These are phyloP conservation scores for Bromus sterilis DNA, from an alignment of 176 grass and related monocot species.

Conservation along the genomic window DNA sequence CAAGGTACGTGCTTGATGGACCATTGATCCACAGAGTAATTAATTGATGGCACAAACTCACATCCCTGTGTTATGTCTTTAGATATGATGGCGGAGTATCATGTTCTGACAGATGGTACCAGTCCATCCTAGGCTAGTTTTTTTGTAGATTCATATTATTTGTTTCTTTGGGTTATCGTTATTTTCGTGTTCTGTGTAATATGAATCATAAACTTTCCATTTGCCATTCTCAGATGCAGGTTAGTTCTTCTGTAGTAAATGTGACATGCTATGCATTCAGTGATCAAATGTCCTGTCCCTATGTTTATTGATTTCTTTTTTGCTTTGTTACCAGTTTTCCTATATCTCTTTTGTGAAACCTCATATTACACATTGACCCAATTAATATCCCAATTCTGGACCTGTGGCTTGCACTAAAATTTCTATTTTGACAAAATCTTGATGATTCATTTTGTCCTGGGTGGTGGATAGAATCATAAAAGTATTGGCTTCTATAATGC, in stretches of 20 bases:
- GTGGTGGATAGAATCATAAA: neutral
- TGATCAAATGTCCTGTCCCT: neutral
- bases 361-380: neutral
- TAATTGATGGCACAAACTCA: neutral
- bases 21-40: neutral
- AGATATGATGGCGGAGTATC: neutral
- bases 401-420: neutral
- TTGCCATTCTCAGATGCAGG: neutral
- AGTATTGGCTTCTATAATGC: neutral
- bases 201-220: neutral
- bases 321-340: neutral
- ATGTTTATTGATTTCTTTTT: neutral
- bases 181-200: neutral
- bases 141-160: neutral
- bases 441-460: neutral
- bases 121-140: neutral
- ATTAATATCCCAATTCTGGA: neutral
- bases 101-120: neutral
- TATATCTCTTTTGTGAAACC: neutral
- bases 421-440: neutral
- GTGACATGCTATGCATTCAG: neutral
- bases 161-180: neutral
- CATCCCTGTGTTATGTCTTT: neutral
- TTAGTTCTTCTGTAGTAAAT: neutral
- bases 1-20: neutral